phyloP scores from a whole-genome alignment of 1,284 basidiomycete genomes.

The Trichosporon sp. region DNA sequence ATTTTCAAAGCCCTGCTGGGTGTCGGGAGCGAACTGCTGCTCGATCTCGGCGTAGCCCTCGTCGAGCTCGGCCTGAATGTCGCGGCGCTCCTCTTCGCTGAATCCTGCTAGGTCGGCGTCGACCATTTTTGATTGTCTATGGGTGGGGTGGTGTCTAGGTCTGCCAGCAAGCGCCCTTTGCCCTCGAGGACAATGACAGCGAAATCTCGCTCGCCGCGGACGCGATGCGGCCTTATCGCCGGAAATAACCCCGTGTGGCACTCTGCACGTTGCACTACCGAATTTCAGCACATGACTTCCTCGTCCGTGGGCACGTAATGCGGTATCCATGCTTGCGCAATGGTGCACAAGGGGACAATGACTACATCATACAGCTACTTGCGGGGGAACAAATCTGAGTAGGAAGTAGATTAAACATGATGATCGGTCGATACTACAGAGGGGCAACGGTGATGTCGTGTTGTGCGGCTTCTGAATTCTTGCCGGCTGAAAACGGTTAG shows the following conservation, averaged over 20 bases:
- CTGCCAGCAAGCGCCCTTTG: background rate
- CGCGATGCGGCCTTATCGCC: conserved; percentile 5
- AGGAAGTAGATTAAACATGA: background rate
- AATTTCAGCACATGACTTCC: too few relatives aligned
- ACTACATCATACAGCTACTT: background rate
- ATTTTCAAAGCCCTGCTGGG: conserved; percentile 72
- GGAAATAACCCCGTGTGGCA: conserved; percentile 3
- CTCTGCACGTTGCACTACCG: background rate
- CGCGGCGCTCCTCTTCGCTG: conserved; percentile 57
- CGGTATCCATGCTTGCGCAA: background rate
- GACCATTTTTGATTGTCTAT: conserved; percentile 5
- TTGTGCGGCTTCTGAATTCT: background rate
- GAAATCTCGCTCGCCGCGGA: background rate
- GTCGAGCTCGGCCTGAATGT: conserved; percentile 60
- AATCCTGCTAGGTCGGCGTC: conserved; percentile 19
- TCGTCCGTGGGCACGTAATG: background rate
- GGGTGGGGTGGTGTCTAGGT: conserved; percentile 5
- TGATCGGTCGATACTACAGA: background rate
- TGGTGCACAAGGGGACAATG: background rate
- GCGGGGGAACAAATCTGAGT: background rate
- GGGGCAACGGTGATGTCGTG: background rate
- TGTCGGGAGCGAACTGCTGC: conserved; percentile 74
- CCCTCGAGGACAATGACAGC: background rate
- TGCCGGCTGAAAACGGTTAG: background rate
- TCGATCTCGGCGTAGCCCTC: conserved; percentile 81